These are phyloP conservation scores for Penicillium thymicola DNA, from an alignment of 2,329 filamentous ascomycete genomes.

Conservation along the genomic window DNA sequence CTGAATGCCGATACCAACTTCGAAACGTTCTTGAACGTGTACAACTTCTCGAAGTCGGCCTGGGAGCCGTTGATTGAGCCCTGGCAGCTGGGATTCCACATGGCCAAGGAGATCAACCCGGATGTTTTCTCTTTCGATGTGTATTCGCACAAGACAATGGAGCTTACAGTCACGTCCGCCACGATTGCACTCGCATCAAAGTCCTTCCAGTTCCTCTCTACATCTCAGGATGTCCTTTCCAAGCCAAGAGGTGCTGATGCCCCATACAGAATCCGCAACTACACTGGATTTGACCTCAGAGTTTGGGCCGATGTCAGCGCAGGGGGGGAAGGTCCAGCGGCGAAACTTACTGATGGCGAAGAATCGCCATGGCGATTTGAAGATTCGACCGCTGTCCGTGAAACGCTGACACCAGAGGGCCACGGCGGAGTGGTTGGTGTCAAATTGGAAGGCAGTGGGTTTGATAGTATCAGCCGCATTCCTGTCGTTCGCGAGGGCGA, in stretches of 20 bases:
- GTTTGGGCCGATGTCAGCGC: constrained; percentile 75
- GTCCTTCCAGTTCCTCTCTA: constrained; percentile 83
- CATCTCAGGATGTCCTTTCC: constrained; percentile 84
- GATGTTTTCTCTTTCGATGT: constrained; percentile 79
- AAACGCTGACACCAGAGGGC: constrained; percentile 82
- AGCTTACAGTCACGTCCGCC: constrained; percentile 87
- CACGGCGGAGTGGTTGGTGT: constrained; percentile 76
- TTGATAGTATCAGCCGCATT: constrained; percentile 84
- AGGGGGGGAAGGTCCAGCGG: constrained; percentile 64
- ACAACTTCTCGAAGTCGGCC: constrained; percentile 97
- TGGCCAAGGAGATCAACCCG: constrained; percentile 72
- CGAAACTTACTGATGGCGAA: constrained; percentile 80
- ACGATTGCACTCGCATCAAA: constrained; percentile 92
- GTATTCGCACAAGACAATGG: constrained; percentile 83
- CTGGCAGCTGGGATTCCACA: constrained; percentile 89
- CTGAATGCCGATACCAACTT: constrained; percentile 86
- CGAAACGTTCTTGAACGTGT: constrained; percentile 92
- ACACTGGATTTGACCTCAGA: constrained; percentile 87
- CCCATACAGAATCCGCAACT: constrained; percentile 89
- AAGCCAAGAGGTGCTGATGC: constrained; percentile 90
- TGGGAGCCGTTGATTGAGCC: constrained; percentile 97
- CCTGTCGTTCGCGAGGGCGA: constrained; percentile 93
- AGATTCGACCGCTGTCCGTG: constrained; percentile 92
- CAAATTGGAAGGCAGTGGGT: constrained; percentile 86
- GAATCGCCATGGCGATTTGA: constrained; percentile 96